A percentile compares a stretch with the other conserved stretches of the same genome.
phyloP scores from a whole-genome alignment of 768 basidiomycete genomes.

The Trametes gibbosa region DNA sequence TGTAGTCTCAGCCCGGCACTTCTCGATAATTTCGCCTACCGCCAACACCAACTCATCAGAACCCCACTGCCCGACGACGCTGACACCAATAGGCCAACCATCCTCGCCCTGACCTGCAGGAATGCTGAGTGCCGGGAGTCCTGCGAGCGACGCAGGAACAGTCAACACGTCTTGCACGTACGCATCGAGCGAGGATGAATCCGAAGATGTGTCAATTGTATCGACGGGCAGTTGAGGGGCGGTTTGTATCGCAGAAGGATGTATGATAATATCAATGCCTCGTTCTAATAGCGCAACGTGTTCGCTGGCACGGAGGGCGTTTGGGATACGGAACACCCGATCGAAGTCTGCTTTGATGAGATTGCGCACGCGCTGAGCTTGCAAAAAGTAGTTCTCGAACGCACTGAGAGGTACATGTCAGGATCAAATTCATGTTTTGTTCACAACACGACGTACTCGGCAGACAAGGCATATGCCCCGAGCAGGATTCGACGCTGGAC shows the following conservation, averaged over 20 bases:
- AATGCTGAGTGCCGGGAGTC: slow-evolving; percentile 78
- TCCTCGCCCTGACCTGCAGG: slow-evolving; percentile 50
- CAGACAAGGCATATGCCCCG: slow-evolving; percentile 88
- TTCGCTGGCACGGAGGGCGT: slow-evolving; percentile 31
- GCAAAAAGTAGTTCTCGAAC: slow-evolving; percentile 97
- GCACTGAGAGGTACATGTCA: slow-evolving; percentile 48
- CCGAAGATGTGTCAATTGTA: slow-evolving; percentile 2
- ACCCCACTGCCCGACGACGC: slow-evolving; percentile 88
- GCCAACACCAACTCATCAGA: slow-evolving; percentile 56
- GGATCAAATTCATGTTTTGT: background rate
- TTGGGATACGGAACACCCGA: slow-evolving; percentile 57
- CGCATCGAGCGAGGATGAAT: slow-evolving; percentile 39
- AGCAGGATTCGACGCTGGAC: slow-evolving; percentile 85
- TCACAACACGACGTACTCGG: slow-evolving; percentile 53
- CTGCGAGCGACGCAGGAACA: slow-evolving; percentile 88
- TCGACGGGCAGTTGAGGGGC: slow-evolving; percentile 58
- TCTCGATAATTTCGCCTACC: slow-evolving; percentile 45
- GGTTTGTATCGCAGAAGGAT: slow-evolving; percentile 83
- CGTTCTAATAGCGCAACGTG: background rate
- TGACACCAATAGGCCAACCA: slow-evolving; percentile 83
- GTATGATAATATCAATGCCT: slow-evolving; percentile 77
- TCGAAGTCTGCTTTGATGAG: slow-evolving; percentile 74
- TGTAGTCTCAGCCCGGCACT: background rate
- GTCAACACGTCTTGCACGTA: slow-evolving; percentile 93
- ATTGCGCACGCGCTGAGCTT: slow-evolving; percentile 80